phyloP scores from a whole-genome alignment of 345 rosid genomes.

The Dimocarpus longan region DNA sequence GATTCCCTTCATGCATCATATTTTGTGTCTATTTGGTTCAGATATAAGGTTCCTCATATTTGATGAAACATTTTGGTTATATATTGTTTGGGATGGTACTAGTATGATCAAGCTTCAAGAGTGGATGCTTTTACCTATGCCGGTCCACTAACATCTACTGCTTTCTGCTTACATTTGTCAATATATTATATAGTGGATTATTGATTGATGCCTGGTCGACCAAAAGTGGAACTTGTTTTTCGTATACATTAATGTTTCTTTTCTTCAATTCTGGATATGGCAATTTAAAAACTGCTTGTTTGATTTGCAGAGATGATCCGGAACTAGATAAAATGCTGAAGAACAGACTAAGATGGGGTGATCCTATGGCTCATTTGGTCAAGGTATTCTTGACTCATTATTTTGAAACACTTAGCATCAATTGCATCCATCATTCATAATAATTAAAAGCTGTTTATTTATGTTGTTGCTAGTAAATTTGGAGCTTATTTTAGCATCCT shows the following conservation, averaged over 20 bases:
- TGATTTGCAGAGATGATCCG: conserved; percentile 75
- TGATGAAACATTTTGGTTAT: too few relatives aligned
- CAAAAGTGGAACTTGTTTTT: neutral
- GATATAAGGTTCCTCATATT: too few relatives aligned
- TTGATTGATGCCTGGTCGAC: too few relatives aligned
- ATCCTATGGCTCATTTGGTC: conserved; percentile 96
- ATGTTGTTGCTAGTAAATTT: neutral
- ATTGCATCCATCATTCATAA: neutral
- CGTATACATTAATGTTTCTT: neutral
- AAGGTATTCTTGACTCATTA: conserved; percentile 48
- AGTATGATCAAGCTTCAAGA: too few relatives aligned
- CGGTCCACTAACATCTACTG: too few relatives aligned
- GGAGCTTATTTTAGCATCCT: conserved; percentile 1
- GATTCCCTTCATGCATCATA: too few relatives aligned
- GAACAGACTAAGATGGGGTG: conserved; percentile 84
- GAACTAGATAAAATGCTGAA: conserved; percentile 83
- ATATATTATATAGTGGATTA: too few relatives aligned
- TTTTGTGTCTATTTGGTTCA: too few relatives aligned
- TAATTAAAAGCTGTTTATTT: too few relatives aligned
- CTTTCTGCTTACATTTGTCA: too few relatives aligned
- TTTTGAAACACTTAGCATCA: neutral
- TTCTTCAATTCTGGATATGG: neutral
- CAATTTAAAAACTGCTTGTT: conserved; percentile 17
- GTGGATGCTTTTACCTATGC: too few relatives aligned
- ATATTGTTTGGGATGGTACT: too few relatives aligned